Evolutionary conservation across 768 basidiomycete species (phyloP).

Genomic region (Boletus vinaceobasis): DNA sequence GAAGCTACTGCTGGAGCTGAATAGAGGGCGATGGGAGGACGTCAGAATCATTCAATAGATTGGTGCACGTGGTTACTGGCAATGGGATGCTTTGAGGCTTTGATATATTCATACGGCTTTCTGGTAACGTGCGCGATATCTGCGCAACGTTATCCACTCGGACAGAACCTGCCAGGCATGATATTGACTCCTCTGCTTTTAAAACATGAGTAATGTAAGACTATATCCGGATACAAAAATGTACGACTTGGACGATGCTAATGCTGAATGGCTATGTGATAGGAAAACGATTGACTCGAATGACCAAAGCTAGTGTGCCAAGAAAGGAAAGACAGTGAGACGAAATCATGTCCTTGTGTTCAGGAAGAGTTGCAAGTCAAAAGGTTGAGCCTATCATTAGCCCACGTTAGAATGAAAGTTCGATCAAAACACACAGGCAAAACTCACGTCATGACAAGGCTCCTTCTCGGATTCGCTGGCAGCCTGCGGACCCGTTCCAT

Average conservation of each 20-base stretch:
- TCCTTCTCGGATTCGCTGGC: slow-evolving; percentile 33
- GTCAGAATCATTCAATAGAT: slow-evolving; percentile 45
- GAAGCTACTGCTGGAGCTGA: slow-evolving; percentile 45
- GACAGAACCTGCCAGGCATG: background rate
- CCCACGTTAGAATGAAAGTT: background rate
- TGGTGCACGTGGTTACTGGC: background rate
- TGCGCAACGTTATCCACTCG: background rate
- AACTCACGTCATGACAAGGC: slow-evolving; percentile 35
- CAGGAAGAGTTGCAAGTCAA: slow-evolving; percentile 54
- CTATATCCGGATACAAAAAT: slow-evolving; percentile 14
- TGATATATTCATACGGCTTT: background rate
- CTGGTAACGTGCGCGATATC: no score
- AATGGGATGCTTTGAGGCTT: background rate
- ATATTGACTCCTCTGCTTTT: slow-evolving; percentile 9
- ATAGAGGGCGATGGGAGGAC: slow-evolving; percentile 65
- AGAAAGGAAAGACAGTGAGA: background rate
- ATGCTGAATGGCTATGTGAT: slow-evolving; percentile 6
- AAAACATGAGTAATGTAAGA: slow-evolving; percentile 29
- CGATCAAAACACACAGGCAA: background rate
- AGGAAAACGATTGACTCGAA: slow-evolving; percentile 2
- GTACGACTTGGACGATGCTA: slow-evolving; percentile 17
- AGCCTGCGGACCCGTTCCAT: slow-evolving; percentile 23
- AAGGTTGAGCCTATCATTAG: slow-evolving; percentile 41
- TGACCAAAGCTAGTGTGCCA: background rate
- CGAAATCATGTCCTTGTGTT: slow-evolving; percentile 42